phyloP scores from a whole-genome alignment of 306 rosid genomes.

The Cicer cuneatum region DNA sequence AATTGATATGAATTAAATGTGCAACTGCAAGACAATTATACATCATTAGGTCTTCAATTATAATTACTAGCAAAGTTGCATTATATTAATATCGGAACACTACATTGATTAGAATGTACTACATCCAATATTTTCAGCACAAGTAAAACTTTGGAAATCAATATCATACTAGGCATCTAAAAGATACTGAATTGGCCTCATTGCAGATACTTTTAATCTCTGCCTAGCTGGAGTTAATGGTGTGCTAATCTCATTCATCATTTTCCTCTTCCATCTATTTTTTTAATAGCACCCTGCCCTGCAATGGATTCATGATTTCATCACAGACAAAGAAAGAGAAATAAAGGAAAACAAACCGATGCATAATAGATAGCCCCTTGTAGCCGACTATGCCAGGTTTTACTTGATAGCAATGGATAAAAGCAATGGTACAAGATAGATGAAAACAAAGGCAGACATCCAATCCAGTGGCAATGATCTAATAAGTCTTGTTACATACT shows the following conservation, averaged over 20 bases:
- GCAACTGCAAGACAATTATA: not conserved
- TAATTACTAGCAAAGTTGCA: not conserved
- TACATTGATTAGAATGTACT: not conserved
- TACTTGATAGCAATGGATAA: not conserved
- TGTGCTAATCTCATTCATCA: conserved; percentile 64
- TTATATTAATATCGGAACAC: not conserved
- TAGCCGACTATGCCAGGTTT: no score
- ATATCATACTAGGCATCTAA: conserved; percentile 13
- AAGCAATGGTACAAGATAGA: conserved; percentile 10
- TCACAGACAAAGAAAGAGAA: no score
- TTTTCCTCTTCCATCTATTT: conserved; percentile 53
- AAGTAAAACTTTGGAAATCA: conserved; percentile 14
- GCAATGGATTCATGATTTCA: no score
- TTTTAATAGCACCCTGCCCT: conserved; percentile 43
- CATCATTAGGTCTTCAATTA: conserved; percentile 7
- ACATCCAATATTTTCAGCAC: conserved; percentile 26
- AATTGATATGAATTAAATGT: conserved; percentile 17
- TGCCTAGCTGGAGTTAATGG: conserved; percentile 72
- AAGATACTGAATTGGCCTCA: conserved; percentile 74
- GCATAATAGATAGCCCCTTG: no score
- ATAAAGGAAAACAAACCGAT: no score
- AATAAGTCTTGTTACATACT: not conserved
- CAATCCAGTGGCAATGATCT: not conserved
- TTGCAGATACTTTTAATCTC: conserved; percentile 89
- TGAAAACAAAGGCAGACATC: conserved; percentile 4